phyloP scores from a whole-genome alignment of 2,329 filamentous ascomycete species.

The Aureobasidium zeae region DNA sequence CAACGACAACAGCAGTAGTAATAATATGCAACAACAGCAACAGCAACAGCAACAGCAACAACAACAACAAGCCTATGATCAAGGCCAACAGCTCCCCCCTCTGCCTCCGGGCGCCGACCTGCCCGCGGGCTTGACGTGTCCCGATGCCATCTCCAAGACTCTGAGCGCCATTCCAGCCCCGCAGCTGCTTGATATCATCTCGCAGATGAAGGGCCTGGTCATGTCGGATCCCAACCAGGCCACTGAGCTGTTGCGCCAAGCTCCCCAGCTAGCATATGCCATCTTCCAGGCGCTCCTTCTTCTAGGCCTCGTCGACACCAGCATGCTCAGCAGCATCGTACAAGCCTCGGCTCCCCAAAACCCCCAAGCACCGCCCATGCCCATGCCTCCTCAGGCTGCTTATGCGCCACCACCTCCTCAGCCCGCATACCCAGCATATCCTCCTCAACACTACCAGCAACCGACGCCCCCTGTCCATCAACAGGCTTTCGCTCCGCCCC shows the following conservation, averaged over 20 bases:
- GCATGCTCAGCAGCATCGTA: conserved; percentile 71
- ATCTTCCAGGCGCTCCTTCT: conserved; percentile 90
- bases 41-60: conserved; percentile 22
- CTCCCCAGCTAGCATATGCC: conserved; percentile 86
- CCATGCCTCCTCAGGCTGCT: conserved; percentile 24
- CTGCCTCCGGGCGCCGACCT: conserved; percentile 79
- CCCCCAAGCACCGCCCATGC: conserved; percentile 22
- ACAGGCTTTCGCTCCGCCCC: conserved; percentile 30
- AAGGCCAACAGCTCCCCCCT: conserved; percentile 53
- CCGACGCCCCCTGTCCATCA: conserved; percentile 37
- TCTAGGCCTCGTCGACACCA: conserved; percentile 83
- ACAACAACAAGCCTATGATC: background rate
- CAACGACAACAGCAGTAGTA: conserved; percentile 18
- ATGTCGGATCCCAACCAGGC: conserved; percentile 71
- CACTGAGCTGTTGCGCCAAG: conserved; percentile 75
- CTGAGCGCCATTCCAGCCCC: conserved; percentile 76
- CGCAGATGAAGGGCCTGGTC: conserved; percentile 89
- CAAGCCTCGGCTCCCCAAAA: conserved; percentile 41
- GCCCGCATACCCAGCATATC: conserved; percentile 30
- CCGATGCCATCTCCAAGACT: conserved; percentile 86
- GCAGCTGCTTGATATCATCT: conserved; percentile 85
- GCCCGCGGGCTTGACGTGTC: conserved; percentile 69
- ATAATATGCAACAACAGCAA: conserved; percentile 9
- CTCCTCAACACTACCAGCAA: conserved; percentile 28
- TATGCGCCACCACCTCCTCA: conserved; percentile 22